Base-by-base conservation (phyloP, 1,284 basidiomycete species). In the Ceratobasidium sp. region DNA sequence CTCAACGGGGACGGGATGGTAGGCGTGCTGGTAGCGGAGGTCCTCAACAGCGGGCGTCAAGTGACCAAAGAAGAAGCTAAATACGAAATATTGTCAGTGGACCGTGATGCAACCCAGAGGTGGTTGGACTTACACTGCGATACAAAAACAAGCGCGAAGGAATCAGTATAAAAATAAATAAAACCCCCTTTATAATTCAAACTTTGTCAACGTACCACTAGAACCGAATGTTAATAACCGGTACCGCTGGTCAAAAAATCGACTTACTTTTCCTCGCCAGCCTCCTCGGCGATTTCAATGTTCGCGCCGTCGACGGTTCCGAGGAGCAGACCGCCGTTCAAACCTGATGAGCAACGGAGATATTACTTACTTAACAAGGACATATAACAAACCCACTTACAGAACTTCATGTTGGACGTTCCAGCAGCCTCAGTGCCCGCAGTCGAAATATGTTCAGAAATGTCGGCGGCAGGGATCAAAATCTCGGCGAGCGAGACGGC, bases 251-350 rank as follows among this genome's bases (percentile, higher is more conserved):
- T 20, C 31, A 8, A 40, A 45, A 43, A 45, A 22, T 29, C 76
- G 20, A 58, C 56, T 58, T 38, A 58, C 56, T 90, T 88, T 73
- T 84, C 83, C 73, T 88, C 86, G 34, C 90, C 88, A 35, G 89
- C 89, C 78, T 96, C 93, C 77, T 96, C 93, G 1, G 92, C 94
- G 73, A 97, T 96, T 80, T 96, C 94, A 71, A 96, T 94, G 77
- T 95, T 96, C 25, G 94, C 95, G 71, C 95, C 95, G 78, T 97
- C 92, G 79, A 79, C 74, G 4, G 75, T 77, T 15, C 72, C 69
- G 22, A 74, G 57, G 2, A 52, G 42, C 34, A 68, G 49, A 17
- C 50, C 94, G 54, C 94, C 94, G 75, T 94, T 95, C 54, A 93
- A 77, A 75, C 89, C 89, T 81, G 92, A 91, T 31, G 17, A n/a